Conservation (phyloP, 129 eudicot species). For the Apium graveolens region DNA sequence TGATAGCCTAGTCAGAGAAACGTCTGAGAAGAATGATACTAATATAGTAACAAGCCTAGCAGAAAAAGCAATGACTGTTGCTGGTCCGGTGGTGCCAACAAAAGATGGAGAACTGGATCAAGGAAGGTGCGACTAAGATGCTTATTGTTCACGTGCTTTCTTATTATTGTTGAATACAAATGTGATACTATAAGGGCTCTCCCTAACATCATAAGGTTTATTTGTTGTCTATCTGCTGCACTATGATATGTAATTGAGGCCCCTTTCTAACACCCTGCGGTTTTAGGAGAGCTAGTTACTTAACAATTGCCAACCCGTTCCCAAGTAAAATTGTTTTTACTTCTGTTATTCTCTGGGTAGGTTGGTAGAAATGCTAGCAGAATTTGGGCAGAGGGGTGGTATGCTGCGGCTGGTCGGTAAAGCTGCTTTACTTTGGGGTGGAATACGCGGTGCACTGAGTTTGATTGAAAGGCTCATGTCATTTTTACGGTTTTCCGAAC, state of each 20-base stretch:
- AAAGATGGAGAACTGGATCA: conserved; percentile 87
- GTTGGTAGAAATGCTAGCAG: conserved; percentile 78
- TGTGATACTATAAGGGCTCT: background rate
- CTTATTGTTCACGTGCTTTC: conserved; percentile 8
- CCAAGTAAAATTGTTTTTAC: background rate
- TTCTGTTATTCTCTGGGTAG: conserved; percentile 34
- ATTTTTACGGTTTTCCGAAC: conserved; percentile 64
- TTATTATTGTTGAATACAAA: background rate
- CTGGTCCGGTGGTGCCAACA: conserved; percentile 85
- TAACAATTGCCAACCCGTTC: background rate
- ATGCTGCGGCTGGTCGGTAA: conserved; percentile 67
- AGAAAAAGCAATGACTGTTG: conserved; percentile 93
- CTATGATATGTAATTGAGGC: background rate
- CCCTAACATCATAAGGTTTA: background rate
- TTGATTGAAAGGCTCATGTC: conserved; percentile 73
- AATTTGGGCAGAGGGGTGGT: conserved; percentile 89
- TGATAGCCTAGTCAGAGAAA: conserved; percentile 24
- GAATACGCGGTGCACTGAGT: conserved; percentile 95
- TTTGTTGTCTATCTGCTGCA: background rate
- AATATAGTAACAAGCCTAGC: conserved; percentile 69
- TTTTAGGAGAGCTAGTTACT: background rate
- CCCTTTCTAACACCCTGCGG: background rate
- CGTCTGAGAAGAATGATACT: conserved; percentile 28
- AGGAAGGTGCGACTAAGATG: conserved; percentile 45
- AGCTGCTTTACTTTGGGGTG: conserved; percentile 94